Base-by-base conservation (phyloP, 352 stramenopile genomes). In the Globisporangium paddicum region DNA sequence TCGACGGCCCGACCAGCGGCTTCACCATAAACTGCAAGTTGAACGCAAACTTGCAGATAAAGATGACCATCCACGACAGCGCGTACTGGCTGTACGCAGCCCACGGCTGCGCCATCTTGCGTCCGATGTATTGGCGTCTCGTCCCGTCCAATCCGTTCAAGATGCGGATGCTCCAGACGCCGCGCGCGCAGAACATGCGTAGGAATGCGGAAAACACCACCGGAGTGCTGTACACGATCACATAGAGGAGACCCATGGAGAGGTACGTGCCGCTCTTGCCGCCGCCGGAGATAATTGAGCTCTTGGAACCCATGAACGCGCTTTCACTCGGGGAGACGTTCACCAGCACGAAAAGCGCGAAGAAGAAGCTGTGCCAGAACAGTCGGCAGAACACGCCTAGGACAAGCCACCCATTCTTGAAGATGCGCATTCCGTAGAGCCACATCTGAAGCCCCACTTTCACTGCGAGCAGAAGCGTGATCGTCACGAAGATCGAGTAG, bases 21-120 rank as follows among this genome's bases (percentile, higher is more conserved):
- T 78, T 80, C 42, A 95, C 83, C 85, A 95, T 95, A 41, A 93
- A 76, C 54, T 93, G 79, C 35, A 91, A 48, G 10, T 74, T 80
- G 38, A 95, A 93, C 11, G 89, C 54, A 47, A 95, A 89, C 61
- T 95, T 95, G 63, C 79, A 72, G 18, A 76, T 64, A 32, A 89
- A 89, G 44, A 95, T 87, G 11, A 85, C 55, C 11, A 71, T 73
- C 85, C 85, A 95, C 21, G 82, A 90, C 14, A 83, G 42, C 8
- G 64, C 66, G 62, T 95, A 95, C 45, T 74, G 60, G 21, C 71
- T 61, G 57, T 89, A 92, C 9, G 77, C 58, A 21, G 63, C 64
- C 75, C 77, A 89, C 1, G 75, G 75, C 47, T 94, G 85, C 1
- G 62, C 66, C 49, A 88, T 94, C 30, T 89, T 62, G 5, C 84